Base-by-base conservation (phyloP, 2,329 filamentous ascomycete genomes). In the Penicillium corylophilum region DNA sequence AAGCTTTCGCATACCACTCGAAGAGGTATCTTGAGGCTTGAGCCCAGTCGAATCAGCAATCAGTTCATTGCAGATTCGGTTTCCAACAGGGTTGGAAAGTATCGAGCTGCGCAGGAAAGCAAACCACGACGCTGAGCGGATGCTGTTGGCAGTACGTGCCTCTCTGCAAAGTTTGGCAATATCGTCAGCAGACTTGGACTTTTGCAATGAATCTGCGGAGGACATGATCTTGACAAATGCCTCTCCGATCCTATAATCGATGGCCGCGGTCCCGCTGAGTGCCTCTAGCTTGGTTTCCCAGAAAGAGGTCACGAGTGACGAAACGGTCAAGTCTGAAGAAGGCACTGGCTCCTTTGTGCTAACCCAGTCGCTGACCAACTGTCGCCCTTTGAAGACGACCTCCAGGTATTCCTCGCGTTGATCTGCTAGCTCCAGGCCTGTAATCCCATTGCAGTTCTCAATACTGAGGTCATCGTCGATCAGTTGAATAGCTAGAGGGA, bases 401-500 rank as follows among this genome's bases (percentile, higher is more conserved):
- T 80, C 74, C 47, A 79, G 70, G 6, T 80, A 78, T 39, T 82
- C 80, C 9, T 76, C 71, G 44, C 82, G 79, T 12, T 78, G 70
- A 39, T 81, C 79, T 9, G 74, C 55, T 33, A 72, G 72, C 44
- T 76, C 73, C 12, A 73, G 60, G 5, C 74, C 71, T 71, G 81
- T 81, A 3, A 86, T 73, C 7, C 76, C 72, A 56, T 83, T 84
- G 8, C 78, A 77, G 4, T 76, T 77, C 15, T 78, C 73, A 45
- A 86, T 74, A 42, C 78, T 81, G 16, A 85, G 62, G 51, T 85
- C 84, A 54, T 87, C 83, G 48, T 83, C 79, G 15, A 82, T 77
- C 20, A 87, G 66, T 55, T 84, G 77, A 2, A 80, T 64, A 2
- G 77, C 79, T n/a, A 85, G 63, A 15, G 78, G 75, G 6, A 86